Evolutionary conservation across 352 stramenopile genomes (phyloP), one percentile per base, ranked within the genome.

Genomic region (Thalassiosira delicatula): DNA sequence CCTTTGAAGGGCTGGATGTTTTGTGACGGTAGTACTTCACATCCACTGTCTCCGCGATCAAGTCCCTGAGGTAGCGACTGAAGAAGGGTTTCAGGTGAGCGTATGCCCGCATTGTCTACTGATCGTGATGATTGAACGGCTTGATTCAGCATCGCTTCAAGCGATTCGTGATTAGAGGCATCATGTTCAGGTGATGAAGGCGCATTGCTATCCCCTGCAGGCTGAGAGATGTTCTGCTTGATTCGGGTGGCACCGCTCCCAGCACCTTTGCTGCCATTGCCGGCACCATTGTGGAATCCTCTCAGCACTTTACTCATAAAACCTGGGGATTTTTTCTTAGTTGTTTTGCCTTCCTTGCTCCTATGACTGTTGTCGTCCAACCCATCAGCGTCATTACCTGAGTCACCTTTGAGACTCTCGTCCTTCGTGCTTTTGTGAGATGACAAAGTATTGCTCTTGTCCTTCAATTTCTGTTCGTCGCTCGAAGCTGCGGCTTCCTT

Each of bases 1-100:
- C 76, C 77, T 51, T 69, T 65, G 66, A 91, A 93, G 23, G 85
- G 70, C 46, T 86, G 80, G 11, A 92, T 73, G 37, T 88, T 66
- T 68, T 93, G 84, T 17, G 78, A 79, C 14, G 87, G 83, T 67
- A 93, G 88, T n/a, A 92, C 68, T 81, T 93, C 89, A 44, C 87
- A 92, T 3, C 83, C 83, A 62, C 84, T 59, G 46, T 37, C 66
- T 53, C 76, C 79, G 57, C 81, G 74, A 69, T 88, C 82, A 49
- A 92, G 66, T 14, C 87, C 85, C 65, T 92, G 61, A n/a, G 89
- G 89, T 37, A 93, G 77, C 46, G 33, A 44, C 14, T 77, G 83
- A n/a, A 88, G 59, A 23, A 77, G 19, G 33, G 57, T 82, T 70
- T 92, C 84, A 23, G 68, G 30, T 5, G 80, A 86, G 19, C 70